Evolutionary conservation across 2,329 filamentous ascomycete species (phyloP).

Genomic region (Fusarium burgessii): DNA sequence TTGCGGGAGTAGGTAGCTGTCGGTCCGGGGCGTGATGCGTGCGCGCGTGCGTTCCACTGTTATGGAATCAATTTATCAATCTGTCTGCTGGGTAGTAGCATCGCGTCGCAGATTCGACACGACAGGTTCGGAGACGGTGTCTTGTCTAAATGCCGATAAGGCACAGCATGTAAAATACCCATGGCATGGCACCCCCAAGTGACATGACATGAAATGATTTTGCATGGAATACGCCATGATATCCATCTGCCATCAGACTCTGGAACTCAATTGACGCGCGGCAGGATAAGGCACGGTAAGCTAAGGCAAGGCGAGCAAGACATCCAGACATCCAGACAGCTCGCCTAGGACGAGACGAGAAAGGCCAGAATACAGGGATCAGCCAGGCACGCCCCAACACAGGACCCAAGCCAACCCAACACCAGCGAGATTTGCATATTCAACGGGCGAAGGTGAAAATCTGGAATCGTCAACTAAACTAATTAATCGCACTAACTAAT

Average conservation of each 20-base stretch:
- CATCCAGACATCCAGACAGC: constrained; percentile 18
- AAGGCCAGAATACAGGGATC: constrained; percentile 25
- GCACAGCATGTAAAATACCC: not conserved
- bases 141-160: constrained; percentile 7
- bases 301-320: constrained; percentile 29
- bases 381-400: constrained; percentile 16
- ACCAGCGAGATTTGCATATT: constrained; percentile 9
- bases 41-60: constrained; percentile 5
- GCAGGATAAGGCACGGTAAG: constrained; percentile 27
- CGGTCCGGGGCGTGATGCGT: not conserved
- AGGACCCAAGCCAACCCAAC: constrained; percentile 1
- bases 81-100: not conserved
- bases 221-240: constrained; percentile 17
- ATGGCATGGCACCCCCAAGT: not conserved
- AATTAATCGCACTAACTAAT: not conserved
- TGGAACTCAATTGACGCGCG: constrained; percentile 35
- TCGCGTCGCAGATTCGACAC: constrained; percentile 4
- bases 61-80: constrained; percentile 9
- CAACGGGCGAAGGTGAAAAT: constrained; percentile 9
- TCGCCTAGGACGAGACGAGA: constrained; percentile 6
- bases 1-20: constrained; percentile 5
- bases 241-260: constrained; percentile 6
- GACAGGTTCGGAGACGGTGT: not conserved
- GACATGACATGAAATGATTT: constrained; percentile 1
- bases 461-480: constrained; percentile 17